phyloP scores from a whole-genome alignment of 2,329 filamentous ascomycete species.

The Aureobasidium sp. region DNA sequence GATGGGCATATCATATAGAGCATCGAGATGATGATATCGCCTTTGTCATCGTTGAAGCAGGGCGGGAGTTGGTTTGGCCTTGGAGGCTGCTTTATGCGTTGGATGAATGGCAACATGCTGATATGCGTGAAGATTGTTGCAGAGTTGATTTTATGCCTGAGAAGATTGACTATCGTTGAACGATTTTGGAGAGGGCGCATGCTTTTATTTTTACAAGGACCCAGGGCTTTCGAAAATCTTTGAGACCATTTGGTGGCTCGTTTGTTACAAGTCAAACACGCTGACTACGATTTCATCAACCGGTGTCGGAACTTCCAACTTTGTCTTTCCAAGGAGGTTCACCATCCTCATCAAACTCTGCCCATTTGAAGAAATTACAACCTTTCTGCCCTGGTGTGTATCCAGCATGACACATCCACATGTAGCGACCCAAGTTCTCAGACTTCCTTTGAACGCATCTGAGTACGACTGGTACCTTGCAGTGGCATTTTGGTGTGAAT shows the following conservation, averaged over 20 bases:
- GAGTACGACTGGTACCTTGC: slow-evolving; percentile 59
- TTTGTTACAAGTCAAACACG: neutral
- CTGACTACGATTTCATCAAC: no score
- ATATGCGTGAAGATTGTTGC: no score
- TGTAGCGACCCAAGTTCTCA: slow-evolving; percentile 71
- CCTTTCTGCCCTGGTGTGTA: slow-evolving; percentile 56
- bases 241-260: no score
- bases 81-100: no score
- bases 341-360: slow-evolving; percentile 77
- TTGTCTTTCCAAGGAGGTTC: slow-evolving; percentile 54
- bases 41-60: neutral
- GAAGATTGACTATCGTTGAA: no score
- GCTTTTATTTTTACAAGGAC: neutral
- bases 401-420: slow-evolving; percentile 86
- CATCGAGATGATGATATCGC: neutral
- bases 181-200: no score
- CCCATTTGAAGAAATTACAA: slow-evolving; percentile 79
- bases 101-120: no score
- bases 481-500: slow-evolving; percentile 69
- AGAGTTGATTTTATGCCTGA: neutral
- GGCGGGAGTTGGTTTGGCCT: neutral
- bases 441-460: slow-evolving; percentile 72
- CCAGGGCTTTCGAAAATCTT: neutral
- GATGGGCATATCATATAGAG: neutral
- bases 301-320: neutral